These are phyloP conservation scores for Phialophora chinensis DNA, from an alignment of 2,329 filamentous ascomycete genomes.

Conservation along the genomic window DNA sequence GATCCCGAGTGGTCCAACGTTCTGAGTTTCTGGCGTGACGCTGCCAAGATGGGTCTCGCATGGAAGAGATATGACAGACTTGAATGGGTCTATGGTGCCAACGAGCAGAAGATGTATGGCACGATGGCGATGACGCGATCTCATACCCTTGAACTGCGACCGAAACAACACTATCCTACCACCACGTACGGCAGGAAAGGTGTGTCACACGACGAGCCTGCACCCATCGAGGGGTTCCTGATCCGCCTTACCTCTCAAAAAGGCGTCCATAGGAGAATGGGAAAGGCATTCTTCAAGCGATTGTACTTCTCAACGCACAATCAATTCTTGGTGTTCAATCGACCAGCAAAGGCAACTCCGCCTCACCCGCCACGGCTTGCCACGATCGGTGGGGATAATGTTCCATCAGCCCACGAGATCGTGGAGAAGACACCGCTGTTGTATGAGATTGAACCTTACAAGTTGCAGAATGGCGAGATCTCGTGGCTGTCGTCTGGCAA, in stretches of 20 bases:
- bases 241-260: conserved; percentile 68
- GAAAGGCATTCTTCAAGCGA: conserved; percentile 68
- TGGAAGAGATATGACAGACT: conserved; percentile 73
- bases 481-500: conserved; percentile 61
- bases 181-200: conserved; percentile 47
- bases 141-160: conserved; percentile 69
- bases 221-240: conserved; percentile 70
- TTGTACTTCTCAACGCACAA: conserved; percentile 70
- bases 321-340: conserved; percentile 67
- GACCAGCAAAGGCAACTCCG: conserved; percentile 64
- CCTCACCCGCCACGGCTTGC: conserved; percentile 64
- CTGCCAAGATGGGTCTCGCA: conserved; percentile 67
- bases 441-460: conserved; percentile 67
- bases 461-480: conserved; percentile 59
- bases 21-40: conserved; percentile 63
- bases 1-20: conserved; percentile 66
- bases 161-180: conserved; percentile 69
- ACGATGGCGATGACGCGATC: conserved; percentile 70
- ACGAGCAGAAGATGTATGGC: conserved; percentile 72
- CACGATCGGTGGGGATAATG: conserved; percentile 49
- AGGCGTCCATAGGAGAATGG: conserved; percentile 63
- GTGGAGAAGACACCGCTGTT: conserved; percentile 63
- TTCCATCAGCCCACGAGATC: conserved; percentile 63
- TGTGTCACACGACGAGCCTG: conserved; percentile 60
- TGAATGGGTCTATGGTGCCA: conserved; percentile 70